phyloP scores from a whole-genome alignment of 129 eudicot genomes.

The Tagetes patula region DNA sequence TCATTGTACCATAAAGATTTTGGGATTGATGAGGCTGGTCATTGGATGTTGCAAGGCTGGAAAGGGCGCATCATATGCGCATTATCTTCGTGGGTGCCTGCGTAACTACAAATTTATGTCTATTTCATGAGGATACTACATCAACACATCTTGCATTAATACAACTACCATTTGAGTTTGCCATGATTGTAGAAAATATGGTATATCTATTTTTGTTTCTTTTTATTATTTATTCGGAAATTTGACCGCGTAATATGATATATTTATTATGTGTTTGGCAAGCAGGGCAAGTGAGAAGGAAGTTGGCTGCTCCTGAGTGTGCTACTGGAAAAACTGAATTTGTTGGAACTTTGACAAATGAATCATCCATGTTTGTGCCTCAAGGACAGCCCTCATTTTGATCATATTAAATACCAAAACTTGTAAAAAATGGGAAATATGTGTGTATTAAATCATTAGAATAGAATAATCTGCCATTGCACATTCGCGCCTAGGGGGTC shows the following conservation, averaged over 20 bases:
- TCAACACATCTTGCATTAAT: no score
- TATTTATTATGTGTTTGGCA: constrained; percentile 13
- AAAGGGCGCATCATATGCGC: constrained; percentile 71
- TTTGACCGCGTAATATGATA: constrained; percentile 3
- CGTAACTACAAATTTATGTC: constrained; percentile 17
- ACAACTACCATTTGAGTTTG: constrained; percentile 13
- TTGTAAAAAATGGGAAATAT: constrained; percentile 9
- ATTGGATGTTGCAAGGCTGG: constrained; percentile 87
- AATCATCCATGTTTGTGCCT: constrained; percentile 35
- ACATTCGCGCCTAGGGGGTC: not conserved
- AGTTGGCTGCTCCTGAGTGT: constrained; percentile 31
- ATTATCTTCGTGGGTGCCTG: constrained; percentile 57
- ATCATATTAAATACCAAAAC: constrained; percentile 10
- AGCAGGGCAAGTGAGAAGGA: constrained; percentile 34
- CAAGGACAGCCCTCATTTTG: constrained; percentile 17
- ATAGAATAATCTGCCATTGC: not conserved
- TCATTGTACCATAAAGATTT: constrained; percentile 62
- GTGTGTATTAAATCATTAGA: not conserved
- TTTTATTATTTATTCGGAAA: constrained; percentile 4
- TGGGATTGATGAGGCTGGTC: constrained; percentile 69
- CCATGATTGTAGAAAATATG: constrained; percentile 12
- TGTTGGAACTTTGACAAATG: constrained; percentile 33
- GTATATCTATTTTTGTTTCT: constrained; percentile 3
- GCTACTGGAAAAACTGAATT: constrained; percentile 22
- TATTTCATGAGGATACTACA: constrained; percentile 11